Evolutionary conservation across 169 alveolate species (phyloP).

Genomic region (Babesia bigemina): DNA sequence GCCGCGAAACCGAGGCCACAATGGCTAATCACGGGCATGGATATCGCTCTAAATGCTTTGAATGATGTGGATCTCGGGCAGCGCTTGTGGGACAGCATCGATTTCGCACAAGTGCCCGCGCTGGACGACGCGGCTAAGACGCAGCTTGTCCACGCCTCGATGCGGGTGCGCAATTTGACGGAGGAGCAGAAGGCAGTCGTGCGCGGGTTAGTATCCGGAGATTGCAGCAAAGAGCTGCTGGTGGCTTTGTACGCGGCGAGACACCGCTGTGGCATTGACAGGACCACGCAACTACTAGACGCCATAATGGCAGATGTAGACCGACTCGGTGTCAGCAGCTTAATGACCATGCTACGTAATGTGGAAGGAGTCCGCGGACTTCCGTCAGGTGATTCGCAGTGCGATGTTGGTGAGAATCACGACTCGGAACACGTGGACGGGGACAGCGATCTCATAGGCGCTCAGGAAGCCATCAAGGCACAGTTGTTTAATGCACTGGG

Average conservation of each 20-base stretch:
- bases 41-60: slow-evolving; percentile 6
- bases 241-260: slow-evolving; percentile 26
- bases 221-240: slow-evolving; percentile 20
- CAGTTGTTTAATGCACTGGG: neutral
- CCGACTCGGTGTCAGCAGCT: neutral
- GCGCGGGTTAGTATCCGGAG: neutral
- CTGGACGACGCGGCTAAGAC: slow-evolving; percentile 18
- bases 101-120: slow-evolving; percentile 3
- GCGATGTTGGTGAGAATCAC: too few species aligned
- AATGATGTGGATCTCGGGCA: slow-evolving; percentile 25
- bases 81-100: slow-evolving; percentile 36
- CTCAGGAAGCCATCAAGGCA: neutral
- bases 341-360: slow-evolving; percentile 4
- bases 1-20: neutral
- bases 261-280: slow-evolving; percentile 8
- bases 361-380: neutral
- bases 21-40: slow-evolving; percentile 28
- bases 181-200: neutral
- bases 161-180: slow-evolving; percentile 7
- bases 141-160: slow-evolving; percentile 12
- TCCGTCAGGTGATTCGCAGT: neutral
- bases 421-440: neutral
- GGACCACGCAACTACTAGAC: neutral
- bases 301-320: neutral
- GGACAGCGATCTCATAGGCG: neutral